phyloP scores from a whole-genome alignment of 2,329 filamentous ascomycete species.

The Aspergillus brunneoviolaceus region DNA sequence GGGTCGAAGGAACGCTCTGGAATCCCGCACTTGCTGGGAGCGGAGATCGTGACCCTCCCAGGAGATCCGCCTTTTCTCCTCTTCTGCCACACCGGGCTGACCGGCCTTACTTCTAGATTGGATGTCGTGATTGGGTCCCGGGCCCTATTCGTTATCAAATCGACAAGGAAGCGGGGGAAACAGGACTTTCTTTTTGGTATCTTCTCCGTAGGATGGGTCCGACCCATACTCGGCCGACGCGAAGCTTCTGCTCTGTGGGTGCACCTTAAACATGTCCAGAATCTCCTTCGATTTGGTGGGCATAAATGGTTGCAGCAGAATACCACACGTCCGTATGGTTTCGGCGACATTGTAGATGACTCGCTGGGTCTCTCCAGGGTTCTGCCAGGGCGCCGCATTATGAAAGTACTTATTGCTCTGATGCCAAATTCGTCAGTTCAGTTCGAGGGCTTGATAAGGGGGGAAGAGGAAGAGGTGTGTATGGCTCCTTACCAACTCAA shows the following conservation, averaged over 20 bases:
- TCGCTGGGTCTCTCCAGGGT: constrained; percentile 51
- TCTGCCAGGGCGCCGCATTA: constrained; percentile 66
- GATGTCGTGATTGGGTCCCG: constrained; percentile 14
- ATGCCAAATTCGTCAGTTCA: constrained; percentile 3
- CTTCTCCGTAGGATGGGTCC: constrained; percentile 70
- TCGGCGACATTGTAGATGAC: constrained; percentile 73
- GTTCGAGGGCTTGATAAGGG: neutral
- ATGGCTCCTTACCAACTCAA: constrained; percentile 55
- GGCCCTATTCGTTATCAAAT: constrained; percentile 31
- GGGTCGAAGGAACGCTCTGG: neutral
- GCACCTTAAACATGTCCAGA: constrained; percentile 76
- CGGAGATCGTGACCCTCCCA: constrained; percentile 19
- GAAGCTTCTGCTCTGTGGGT: constrained; percentile 58
- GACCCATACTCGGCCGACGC: constrained; percentile 60
- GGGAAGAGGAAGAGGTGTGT: neutral
- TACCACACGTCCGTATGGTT: constrained; percentile 73
- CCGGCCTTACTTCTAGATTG: neutral
- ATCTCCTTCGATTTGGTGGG: constrained; percentile 71
- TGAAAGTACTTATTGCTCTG: constrained; percentile 69
- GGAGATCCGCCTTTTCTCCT: neutral
- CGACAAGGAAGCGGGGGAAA: constrained; percentile 50
- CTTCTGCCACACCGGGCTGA: constrained; percentile 10
- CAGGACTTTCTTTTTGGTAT: constrained; percentile 47
- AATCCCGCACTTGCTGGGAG: neutral
- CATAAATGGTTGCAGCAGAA: constrained; percentile 89